Conservation (phyloP, 2,329 filamentous ascomycete species). For the Xylaria sp. region DNA sequence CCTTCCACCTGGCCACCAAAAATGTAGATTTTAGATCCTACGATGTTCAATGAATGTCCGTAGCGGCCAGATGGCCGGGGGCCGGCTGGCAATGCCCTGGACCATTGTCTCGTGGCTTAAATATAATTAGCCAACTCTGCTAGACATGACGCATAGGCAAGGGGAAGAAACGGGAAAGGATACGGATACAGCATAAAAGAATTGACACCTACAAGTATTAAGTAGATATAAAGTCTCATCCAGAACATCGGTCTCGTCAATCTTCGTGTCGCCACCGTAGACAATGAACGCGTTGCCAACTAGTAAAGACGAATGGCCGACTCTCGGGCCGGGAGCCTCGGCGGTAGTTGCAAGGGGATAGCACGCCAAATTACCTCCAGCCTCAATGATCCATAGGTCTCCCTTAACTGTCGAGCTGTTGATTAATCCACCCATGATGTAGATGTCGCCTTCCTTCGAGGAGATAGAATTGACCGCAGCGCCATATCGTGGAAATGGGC, state of each 20-base stretch:
- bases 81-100: conserved; percentile 87
- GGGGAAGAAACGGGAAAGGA: neutral
- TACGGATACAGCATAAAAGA: conserved; percentile 4
- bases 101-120: conserved; percentile 96
- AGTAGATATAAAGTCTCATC: conserved; percentile 96
- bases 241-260: conserved; percentile 88
- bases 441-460: conserved; percentile 96
- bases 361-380: conserved; percentile 85
- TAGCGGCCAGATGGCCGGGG: conserved; percentile 89
- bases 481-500: conserved; percentile 95
- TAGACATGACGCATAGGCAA: conserved; percentile 20
- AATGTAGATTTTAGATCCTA: conserved; percentile 96
- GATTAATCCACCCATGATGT: conserved; percentile 96
- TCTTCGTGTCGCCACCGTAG: conserved; percentile 97
- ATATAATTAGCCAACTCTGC: conserved; percentile 13
- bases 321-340: conserved; percentile 92
- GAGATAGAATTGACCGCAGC: conserved; percentile 92
- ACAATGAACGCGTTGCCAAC: conserved; percentile 99
- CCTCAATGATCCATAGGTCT: conserved; percentile 97
- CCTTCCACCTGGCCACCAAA: conserved; percentile 98
- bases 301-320: conserved; percentile 91
- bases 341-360: conserved; percentile 91
- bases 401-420: conserved; percentile 96
- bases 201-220: conserved; percentile 83
- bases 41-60: conserved; percentile 93